Percentiles rank a stretch among this genome's conserved stretches.
phyloP scores from a whole-genome alignment of 345 rosid genomes.

The Mangifera indica region DNA sequence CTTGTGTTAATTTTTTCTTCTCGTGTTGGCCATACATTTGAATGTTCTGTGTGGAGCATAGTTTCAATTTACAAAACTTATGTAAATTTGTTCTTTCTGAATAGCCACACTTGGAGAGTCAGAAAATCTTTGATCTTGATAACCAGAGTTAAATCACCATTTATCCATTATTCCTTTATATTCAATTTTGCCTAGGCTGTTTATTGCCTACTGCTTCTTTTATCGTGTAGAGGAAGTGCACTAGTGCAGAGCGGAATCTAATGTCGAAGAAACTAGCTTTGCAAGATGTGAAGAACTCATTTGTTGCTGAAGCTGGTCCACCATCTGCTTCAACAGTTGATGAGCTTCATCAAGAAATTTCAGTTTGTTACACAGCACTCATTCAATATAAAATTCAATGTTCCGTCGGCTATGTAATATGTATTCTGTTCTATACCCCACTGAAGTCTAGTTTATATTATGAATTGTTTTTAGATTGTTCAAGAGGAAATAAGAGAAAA shows the following conservation, averaged over 20 bases:
- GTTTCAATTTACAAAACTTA: not conserved
- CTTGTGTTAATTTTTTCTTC: not conserved
- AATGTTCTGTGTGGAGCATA: not conserved
- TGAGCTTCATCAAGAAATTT: constrained; percentile 78
- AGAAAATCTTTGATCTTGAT: not conserved
- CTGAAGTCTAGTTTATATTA: constrained; percentile 2
- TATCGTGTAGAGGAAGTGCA: constrained; percentile 55
- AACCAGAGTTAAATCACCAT: not conserved
- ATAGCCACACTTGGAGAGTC: not conserved
- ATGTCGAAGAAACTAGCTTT: constrained; percentile 51
- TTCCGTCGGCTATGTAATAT: constrained; percentile 13
- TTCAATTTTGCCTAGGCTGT: not conserved
- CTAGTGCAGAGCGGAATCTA: constrained; percentile 42
- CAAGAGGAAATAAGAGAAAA: constrained; percentile 54
- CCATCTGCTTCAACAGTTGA: constrained; percentile 57
- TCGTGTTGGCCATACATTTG: not conserved
- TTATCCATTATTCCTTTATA: not conserved
- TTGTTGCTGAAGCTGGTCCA: constrained; percentile 41
- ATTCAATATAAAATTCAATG: constrained; percentile 10
- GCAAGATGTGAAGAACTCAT: constrained; percentile 58
- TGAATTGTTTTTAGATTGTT: constrained; percentile 42
- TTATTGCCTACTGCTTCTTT: constrained; percentile 9
- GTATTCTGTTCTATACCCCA: constrained; percentile 4
- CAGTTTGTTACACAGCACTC: constrained; percentile 46
- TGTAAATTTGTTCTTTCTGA: not conserved